Base-by-base conservation (phyloP, 176 grass and related monocot species). In the Canna indica region DNA sequence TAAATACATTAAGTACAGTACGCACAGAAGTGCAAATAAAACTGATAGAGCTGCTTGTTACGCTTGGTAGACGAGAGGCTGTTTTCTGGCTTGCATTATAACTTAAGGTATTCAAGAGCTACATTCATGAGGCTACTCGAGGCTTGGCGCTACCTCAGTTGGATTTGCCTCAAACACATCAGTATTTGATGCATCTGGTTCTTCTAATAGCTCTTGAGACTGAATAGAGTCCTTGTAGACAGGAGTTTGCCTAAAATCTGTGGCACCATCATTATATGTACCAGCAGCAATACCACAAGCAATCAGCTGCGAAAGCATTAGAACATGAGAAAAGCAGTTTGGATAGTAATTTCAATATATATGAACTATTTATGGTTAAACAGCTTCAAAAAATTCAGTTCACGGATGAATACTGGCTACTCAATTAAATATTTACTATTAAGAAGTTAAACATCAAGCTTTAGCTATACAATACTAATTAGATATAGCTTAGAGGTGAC, bases 101-200 rank as follows among this genome's bases (percentile, higher is more conserved):
- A 54, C 50, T 54, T 3, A 54, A n/a, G 50, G 50, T 15, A 20
- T 18, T 6, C 3, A 6, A 54, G 22, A 22, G 7, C n/a, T n/a
- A 6, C 50, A n/a, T 54, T 17, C 35, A 41, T 38, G 8, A 16
- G 50, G 73, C 83, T 99, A 99, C 80, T 99, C 90, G 29, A 93
- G 70, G 77, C 79, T 35, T 30, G 90, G 94, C 44, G 90, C 94
- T 45, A 85, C 94, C 81, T 99, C 94, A 30, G 94, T 99, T 35
- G 94, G 94, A 67, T 99, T 99, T 32, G 84, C 88, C 74, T 99
- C 94, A 42, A 99, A 99, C 45, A 99, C 90, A n/a, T 99, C 94
- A 13, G 82, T 67, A 30, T 79, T 32, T 35, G 94, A 93, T 59
- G 84, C 83, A 52, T 99, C 89, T n/a, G 94, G 70, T 38, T 90